Evolutionary conservation across 2,329 filamentous ascomycete genomes (phyloP).

Genomic region (Endoconidiophora laricicola): DNA sequence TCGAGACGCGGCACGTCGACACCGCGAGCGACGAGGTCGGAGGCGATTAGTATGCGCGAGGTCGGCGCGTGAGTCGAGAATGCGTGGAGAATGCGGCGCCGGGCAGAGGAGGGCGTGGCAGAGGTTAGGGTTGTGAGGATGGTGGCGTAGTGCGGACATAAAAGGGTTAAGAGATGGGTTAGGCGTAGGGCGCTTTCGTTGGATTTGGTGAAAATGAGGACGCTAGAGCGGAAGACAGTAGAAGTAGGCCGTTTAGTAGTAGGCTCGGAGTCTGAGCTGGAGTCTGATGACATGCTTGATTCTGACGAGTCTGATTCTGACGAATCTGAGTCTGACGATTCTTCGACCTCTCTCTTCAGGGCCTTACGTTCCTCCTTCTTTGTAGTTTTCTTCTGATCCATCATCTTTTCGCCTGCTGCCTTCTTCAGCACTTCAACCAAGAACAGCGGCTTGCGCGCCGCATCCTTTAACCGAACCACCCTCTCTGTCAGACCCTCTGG

Average conservation of each 20-base stretch:
- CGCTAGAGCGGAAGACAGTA: conserved; percentile 24
- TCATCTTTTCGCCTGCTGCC: conserved; percentile 15
- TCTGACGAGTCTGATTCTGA: conserved; percentile 18
- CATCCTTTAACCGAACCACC: conserved; percentile 13
- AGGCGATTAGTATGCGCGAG: conserved; percentile 65
- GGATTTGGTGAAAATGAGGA: conserved; percentile 78
- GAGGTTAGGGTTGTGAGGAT: conserved; percentile 59
- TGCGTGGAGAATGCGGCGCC: conserved; percentile 48
- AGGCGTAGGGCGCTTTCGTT: conserved; percentile 79
- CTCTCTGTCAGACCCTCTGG: conserved; percentile 37
- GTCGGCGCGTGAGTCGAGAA: conserved; percentile 51
- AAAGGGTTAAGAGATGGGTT: conserved; percentile 56
- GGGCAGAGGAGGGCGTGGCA: conserved; percentile 54
- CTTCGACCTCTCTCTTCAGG: neutral
- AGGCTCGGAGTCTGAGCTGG: conserved; percentile 16
- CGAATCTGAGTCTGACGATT: neutral
- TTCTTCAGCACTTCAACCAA: conserved; percentile 40
- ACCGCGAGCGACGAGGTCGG: conserved; percentile 83
- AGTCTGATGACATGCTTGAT: conserved; percentile 17
- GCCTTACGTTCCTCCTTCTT: conserved; percentile 19
- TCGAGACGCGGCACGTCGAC: conserved; percentile 65
- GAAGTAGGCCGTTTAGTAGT: conserved; percentile 13
- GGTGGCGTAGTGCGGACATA: conserved; percentile 40
- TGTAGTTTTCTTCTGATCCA: neutral
- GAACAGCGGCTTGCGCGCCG: conserved; percentile 57